Evolutionary conservation across 768 basidiomycete species (phyloP), one percentile per base, ranked within the genome.

Genomic region (Psilocybe cyanescens): DNA sequence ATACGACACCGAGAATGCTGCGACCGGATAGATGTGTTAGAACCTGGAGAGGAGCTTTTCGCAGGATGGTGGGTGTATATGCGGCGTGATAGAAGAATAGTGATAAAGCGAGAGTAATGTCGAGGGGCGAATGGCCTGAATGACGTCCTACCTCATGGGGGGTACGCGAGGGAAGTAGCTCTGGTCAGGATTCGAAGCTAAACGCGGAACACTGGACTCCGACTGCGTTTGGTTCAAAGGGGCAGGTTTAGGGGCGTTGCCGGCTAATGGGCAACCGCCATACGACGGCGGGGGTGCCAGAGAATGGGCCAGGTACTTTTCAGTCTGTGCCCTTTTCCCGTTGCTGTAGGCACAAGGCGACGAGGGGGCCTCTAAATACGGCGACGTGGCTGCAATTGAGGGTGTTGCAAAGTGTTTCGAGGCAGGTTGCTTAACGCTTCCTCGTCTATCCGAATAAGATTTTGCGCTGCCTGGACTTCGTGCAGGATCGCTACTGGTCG

Each of bases 201-300:
- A 11, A 3, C 39, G 51, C n/a, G 65, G 24, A 17, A 66, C 37
- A 44, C 62, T 58, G 45, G 69, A 55, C 8, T 67, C 69, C 33
- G 74, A 70, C 4, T 60, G 16, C 46, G 60, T 59, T 29, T 68
- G 67, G 3, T 57, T 63, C 9, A 60, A 55, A 66, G 64, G 66
- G 8, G 50, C 41, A 12, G 41, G 41, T 44, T 44, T 44, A 44
- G 41, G 41, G 14, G 41, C 41, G 41, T n/a, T 57, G 24, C 30
- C 46, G 46, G 56, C 33, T 29, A 31, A 49, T 52, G 53, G 58
- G 31, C 60, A 45, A 17, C 57, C 52, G 28, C 65, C 69, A 63
- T 69, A 53, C 31, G 33, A 65, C 29, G 68, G 60, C 9, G 67
- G 65, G 6, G 70, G 61, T 24, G 62, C 60, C 24, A 65, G 58